Evolutionary conservation across 768 basidiomycete species (phyloP).

Genomic region (Leucocoprinus birnbaumii): DNA sequence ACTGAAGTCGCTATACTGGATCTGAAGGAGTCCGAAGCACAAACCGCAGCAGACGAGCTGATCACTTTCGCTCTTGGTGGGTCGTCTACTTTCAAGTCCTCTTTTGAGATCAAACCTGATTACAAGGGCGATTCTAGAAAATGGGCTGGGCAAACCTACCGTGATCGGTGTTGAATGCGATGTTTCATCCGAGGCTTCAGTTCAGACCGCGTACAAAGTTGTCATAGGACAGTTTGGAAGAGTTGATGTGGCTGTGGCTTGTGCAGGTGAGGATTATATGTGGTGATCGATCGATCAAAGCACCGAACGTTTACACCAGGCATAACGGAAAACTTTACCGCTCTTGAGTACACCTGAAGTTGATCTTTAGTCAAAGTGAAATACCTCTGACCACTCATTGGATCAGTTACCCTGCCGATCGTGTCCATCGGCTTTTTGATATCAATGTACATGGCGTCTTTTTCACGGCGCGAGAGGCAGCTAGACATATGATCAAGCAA

Average conservation of each 20-base stretch:
- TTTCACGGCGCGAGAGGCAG: constrained; percentile 96
- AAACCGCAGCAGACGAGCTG: constrained; percentile 69
- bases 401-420: constrained; percentile 86
- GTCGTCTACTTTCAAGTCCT: neutral
- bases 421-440: constrained; percentile 80
- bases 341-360: constrained; percentile 86
- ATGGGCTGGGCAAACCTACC: constrained; percentile 53
- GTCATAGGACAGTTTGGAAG: constrained; percentile 66
- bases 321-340: constrained; percentile 85
- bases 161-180: constrained; percentile 83
- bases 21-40: constrained; percentile 67
- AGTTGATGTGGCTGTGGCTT: constrained; percentile 83
- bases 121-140: constrained; percentile 38
- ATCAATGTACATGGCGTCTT: constrained; percentile 94
- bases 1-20: constrained; percentile 80
- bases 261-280: constrained; percentile 58
- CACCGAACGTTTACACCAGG: constrained; percentile 36
- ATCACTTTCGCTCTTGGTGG: constrained; percentile 24
- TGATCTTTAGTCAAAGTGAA: too few species aligned
- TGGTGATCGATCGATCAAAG: neutral
- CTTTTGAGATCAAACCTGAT: neutral
- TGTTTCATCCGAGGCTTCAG: constrained; percentile 78
- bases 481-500: constrained; percentile 83
- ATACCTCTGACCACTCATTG: too few species aligned
- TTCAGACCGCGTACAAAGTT: constrained; percentile 66